Evolutionary conservation across 2,329 filamentous ascomycete genomes (phyloP).

Genomic region (Aspergillus fijiensis): DNA sequence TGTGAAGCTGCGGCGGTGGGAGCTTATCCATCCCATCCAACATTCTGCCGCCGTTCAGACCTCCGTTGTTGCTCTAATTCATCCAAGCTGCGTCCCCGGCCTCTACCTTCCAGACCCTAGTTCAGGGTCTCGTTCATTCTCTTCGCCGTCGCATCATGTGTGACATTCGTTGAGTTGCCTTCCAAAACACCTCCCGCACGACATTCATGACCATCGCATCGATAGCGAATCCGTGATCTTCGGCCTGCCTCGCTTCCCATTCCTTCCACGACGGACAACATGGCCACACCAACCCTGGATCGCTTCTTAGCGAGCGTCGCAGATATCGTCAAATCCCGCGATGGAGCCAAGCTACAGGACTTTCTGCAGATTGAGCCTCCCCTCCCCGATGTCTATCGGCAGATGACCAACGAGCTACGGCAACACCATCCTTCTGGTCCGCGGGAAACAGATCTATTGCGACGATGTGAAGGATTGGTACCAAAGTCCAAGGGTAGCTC

Average conservation of each 20-base stretch:
- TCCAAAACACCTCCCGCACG: not conserved
- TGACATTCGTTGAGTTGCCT: not conserved
- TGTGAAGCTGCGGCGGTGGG: not conserved
- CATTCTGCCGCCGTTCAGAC: not conserved
- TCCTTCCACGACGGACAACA: not conserved
- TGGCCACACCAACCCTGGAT: slow-evolving; percentile 61
- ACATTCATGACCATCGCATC: not conserved
- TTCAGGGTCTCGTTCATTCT: not conserved
- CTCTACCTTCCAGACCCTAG: not conserved
- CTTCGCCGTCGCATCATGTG: not conserved
- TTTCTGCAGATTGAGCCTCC: slow-evolving; percentile 75
- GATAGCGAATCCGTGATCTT: too few species aligned
- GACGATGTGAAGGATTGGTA: slow-evolving; percentile 62
- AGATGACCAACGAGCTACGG: slow-evolving; percentile 67
- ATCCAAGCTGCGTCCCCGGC: not conserved
- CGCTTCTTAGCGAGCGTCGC: slow-evolving; percentile 68
- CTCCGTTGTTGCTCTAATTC: not conserved
- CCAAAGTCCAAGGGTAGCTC: slow-evolving; percentile 65
- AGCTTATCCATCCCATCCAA: not conserved
- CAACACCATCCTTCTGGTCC: slow-evolving; percentile 54
- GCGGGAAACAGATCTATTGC: slow-evolving; percentile 56
- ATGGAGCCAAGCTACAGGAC: slow-evolving; percentile 65
- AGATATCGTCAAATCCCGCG: slow-evolving; percentile 59
- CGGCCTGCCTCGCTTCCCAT: not conserved
- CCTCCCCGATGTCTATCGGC: slow-evolving; percentile 64